A percentile compares a stretch with the other conserved stretches of the same genome.
Evolutionary conservation across 331 rosid genomes (phyloP).

Genomic region (Quercus lobata): DNA sequence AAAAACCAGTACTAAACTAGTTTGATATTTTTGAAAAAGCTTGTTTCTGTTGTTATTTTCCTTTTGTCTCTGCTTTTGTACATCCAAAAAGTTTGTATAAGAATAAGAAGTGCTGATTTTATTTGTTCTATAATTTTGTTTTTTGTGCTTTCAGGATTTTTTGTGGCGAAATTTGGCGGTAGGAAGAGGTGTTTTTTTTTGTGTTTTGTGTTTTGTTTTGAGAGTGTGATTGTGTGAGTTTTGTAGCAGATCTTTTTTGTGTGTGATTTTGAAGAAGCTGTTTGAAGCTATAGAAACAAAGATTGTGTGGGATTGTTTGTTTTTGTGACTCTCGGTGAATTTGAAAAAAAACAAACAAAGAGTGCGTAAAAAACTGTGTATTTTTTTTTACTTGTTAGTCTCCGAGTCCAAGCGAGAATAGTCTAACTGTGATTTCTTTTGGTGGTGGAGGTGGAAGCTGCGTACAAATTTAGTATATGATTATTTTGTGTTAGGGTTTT

Average conservation of each 20-base stretch:
- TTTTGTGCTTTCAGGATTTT: not conserved
- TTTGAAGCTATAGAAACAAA: not conserved
- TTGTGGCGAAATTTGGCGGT: not conserved
- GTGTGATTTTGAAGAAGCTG: not conserved
- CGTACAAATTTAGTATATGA: no score
- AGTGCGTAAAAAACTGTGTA: not conserved
- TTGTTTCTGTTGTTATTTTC: constrained; percentile 30
- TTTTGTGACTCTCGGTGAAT: not conserved
- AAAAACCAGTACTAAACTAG: not conserved
- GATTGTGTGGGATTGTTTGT: not conserved
- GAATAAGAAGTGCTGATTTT: constrained; percentile 16
- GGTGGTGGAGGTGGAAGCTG: no score
- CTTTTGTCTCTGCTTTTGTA: constrained; percentile 42
- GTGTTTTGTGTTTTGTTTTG: not conserved
- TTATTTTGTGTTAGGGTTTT: no score
- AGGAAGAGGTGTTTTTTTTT: no score
- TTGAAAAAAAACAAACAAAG: not conserved
- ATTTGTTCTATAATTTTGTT: not conserved
- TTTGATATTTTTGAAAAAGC: constrained; percentile 18
- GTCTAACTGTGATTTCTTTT: no score
- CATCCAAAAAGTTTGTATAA: constrained; percentile 38
- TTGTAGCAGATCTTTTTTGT: constrained; percentile 14
- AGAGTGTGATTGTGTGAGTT: not conserved
- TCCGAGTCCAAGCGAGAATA: not conserved
- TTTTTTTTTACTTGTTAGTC: not conserved